Evolutionary conservation across 257 asterid genomes (phyloP).

Genomic region (Thymus quinquecostatus): DNA sequence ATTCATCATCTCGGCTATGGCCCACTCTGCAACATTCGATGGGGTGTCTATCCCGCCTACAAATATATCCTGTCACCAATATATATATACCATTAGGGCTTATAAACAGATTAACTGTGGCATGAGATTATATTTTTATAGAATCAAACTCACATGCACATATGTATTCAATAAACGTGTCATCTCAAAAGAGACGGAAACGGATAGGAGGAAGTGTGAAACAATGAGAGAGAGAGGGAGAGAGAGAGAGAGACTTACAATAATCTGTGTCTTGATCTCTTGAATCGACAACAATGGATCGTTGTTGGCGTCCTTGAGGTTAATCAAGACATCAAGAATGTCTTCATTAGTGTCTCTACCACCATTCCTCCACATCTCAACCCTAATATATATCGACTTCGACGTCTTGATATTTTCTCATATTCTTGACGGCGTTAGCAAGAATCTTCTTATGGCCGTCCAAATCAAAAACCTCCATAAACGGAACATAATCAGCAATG

Average conservation of each 20-base stretch:
- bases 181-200: too few species aligned
- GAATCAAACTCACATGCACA: too few species aligned
- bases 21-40: slow-evolving; percentile 26
- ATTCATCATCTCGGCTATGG: slow-evolving; percentile 24
- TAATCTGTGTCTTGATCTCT: slow-evolving; percentile 40
- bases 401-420: slow-evolving; percentile 32
- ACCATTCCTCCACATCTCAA: slow-evolving; percentile 43
- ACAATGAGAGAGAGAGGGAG: too few species aligned
- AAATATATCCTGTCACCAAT: not conserved
- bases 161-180: too few species aligned
- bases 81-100: too few species aligned
- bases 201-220: too few species aligned
- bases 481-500: slow-evolving; percentile 39
- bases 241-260: slow-evolving; percentile 36
- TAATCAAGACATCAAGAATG: slow-evolving; percentile 39
- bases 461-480: slow-evolving; percentile 34
- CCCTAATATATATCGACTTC: slow-evolving; percentile 30
- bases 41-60: not conserved
- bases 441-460: slow-evolving; percentile 39
- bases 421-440: not conserved
- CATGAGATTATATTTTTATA: too few species aligned
- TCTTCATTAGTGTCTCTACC: slow-evolving; percentile 31
- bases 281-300: slow-evolving; percentile 26
- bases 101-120: too few species aligned
- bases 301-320: slow-evolving; percentile 27